Conservation (phyloP, 139 green algal genomes). For the Eudorina sp. region DNA sequence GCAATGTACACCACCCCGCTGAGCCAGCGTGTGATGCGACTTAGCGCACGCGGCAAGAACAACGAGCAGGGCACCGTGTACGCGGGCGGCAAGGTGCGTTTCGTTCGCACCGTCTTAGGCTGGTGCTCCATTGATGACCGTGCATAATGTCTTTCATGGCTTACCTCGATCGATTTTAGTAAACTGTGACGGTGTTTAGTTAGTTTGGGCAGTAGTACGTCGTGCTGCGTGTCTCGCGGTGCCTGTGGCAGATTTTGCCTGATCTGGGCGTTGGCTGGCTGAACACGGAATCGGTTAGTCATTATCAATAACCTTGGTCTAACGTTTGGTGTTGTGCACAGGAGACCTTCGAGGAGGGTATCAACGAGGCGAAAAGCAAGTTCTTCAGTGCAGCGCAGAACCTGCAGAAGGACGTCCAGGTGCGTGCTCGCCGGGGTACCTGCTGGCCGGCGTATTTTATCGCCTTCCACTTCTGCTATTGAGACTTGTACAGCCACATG, state of each 20-base stretch:
- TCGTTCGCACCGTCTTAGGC: no score
- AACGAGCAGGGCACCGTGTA: constrained; percentile 70
- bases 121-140: no score
- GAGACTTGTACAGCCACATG: background rate
- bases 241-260: no score
- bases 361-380: constrained; percentile 51
- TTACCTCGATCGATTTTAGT: no score
- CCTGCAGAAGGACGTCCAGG: constrained; percentile 29
- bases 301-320: no score
- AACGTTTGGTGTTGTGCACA: background rate
- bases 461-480: background rate
- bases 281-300: no score
- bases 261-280: no score
- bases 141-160: no score
- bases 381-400: constrained; percentile 48
- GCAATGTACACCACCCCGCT: constrained; percentile 65
- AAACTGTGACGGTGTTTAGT: no score
- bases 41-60: constrained; percentile 55
- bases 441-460: no score
- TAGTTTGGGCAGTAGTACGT: no score
- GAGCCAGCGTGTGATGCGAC: constrained; percentile 57
- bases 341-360: constrained; percentile 62
- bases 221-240: no score
- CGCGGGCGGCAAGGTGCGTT: constrained; percentile 53
- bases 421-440: background rate